A percentile compares a stretch with the other conserved stretches of the same genome.
These are phyloP conservation scores for Agrostemma githago DNA, from an alignment of 148 eudicot species.

Conservation along the genomic window DNA sequence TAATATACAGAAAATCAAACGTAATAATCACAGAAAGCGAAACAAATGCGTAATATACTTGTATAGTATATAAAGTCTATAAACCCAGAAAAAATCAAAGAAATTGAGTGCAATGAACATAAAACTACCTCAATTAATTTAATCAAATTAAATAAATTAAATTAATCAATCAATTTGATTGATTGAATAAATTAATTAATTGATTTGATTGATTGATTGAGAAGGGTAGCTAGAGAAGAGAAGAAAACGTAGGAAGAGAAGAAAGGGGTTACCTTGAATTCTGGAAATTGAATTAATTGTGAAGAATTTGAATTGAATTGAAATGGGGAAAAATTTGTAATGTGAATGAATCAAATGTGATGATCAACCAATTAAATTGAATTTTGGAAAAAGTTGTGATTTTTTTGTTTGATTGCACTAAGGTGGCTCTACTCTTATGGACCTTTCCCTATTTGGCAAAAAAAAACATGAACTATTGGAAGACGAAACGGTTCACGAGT, in stretches of 20 bases:
- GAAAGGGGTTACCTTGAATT: neutral
- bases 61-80: neutral
- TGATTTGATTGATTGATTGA: neutral
- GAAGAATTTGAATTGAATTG: neutral
- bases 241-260: constrained; percentile 10
- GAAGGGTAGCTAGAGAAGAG: neutral
- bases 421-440: too few relatives aligned
- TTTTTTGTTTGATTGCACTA: neutral
- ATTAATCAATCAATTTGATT: too few relatives aligned
- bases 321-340: neutral
- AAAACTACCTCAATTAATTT: too few relatives aligned
- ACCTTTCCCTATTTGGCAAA: too few relatives aligned
- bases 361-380: constrained; percentile 6
- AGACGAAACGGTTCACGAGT: too few relatives aligned
- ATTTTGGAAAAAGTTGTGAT: neutral
- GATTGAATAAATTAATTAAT: neutral
- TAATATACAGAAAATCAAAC: neutral
- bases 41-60: too few relatives aligned
- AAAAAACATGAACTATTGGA: too few relatives aligned
- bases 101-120: neutral
- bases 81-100: neutral
- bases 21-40: constrained; percentile 13
- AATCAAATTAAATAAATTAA: too few relatives aligned
- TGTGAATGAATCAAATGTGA: neutral
- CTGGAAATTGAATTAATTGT: neutral